These are phyloP conservation scores for Colletotrichum cuscutae DNA, from an alignment of 2,329 filamentous ascomycete genomes.

Conservation along the genomic window DNA sequence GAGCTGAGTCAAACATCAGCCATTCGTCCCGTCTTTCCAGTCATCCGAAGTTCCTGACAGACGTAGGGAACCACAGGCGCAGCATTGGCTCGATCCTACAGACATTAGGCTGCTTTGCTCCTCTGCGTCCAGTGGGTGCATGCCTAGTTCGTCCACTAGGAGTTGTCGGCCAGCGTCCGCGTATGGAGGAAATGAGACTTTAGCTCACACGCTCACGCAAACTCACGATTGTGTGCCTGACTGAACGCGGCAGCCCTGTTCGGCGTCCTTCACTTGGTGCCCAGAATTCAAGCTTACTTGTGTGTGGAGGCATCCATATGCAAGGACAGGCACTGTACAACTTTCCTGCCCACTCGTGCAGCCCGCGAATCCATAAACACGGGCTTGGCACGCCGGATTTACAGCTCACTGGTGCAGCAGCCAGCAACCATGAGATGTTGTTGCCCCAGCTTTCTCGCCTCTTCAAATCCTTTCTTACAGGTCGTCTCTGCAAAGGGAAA, in stretches of 20 bases:
- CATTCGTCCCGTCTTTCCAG: conserved; percentile 13
- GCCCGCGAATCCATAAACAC: conserved; percentile 28
- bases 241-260: neutral
- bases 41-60: conserved; percentile 17
- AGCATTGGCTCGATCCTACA: conserved; percentile 17
- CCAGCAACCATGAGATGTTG: conserved; percentile 15
- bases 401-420: conserved; percentile 29
- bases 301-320: conserved; percentile 16
- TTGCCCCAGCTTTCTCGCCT: neutral
- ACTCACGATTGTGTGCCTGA: conserved; percentile 19
- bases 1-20: conserved; percentile 7
- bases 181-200: conserved; percentile 1
- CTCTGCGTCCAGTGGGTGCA: neutral
- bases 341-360: conserved; percentile 17
- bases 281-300: conserved; percentile 34
- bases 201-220: neutral
- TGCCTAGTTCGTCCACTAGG: conserved; percentile 1
- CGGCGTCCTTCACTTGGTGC: conserved; percentile 6
- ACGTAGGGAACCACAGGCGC: conserved; percentile 15
- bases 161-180: conserved; percentile 21
- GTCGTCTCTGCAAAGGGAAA: conserved; percentile 8
- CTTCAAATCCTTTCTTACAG: conserved; percentile 7
- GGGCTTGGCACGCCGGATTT: conserved; percentile 33
- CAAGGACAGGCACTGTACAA: conserved; percentile 21
- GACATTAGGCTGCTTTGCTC: conserved; percentile 17